Evolutionary conservation across 2,329 filamentous ascomycete genomes (phyloP), one percentile per base, ranked within the genome.

Genomic region (Septoria petroselini): DNA sequence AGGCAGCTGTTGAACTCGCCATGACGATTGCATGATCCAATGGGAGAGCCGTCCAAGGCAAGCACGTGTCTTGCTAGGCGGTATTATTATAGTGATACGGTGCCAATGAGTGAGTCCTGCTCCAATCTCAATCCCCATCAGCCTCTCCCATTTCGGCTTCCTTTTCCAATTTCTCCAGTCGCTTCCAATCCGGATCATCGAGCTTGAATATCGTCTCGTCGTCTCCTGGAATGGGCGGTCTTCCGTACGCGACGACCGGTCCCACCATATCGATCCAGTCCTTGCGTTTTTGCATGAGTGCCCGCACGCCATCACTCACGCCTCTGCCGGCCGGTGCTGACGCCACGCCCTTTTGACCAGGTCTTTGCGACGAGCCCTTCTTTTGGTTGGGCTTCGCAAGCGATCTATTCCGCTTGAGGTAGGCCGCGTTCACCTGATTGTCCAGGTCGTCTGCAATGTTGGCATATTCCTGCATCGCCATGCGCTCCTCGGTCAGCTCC

Each of bases 391-490:
- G 83, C 89, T 74, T 97, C 94, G 68, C 91, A 88, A 60, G 52
- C 18, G 72, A 97, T 85, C 93, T 84, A 21, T 91, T 97, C 18
- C 93, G 86, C 73, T 98, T 98, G 37, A 95, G 83, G 65, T 97
- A 98, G 3, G 93, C 91, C 43, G 88, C 85, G 65, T 97, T 91
- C 34, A 97, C 90, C 67, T 97, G 93, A 34, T 84, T 83, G 74
- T 98, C 93, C 17, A 98, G 83, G 68, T 98, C 93, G 67, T 98
- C 93, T 42, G 94, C 85, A 61, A 98, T 98, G 48, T 90, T 96
- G 68, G 85, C 86, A 74, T 95, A 98, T 68, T 98, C 93, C 66
- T 98, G 93, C 71, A 93, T 85, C 0, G 93, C 93, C 82, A 98
- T 91, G 58, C 89, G 84, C 67, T 95, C 91, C 61, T 90, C 86